Evolutionary conservation across 306 rosid species (phyloP), one percentile per base, ranked within the genome.

Genomic region (Potentilla sterilis): DNA sequence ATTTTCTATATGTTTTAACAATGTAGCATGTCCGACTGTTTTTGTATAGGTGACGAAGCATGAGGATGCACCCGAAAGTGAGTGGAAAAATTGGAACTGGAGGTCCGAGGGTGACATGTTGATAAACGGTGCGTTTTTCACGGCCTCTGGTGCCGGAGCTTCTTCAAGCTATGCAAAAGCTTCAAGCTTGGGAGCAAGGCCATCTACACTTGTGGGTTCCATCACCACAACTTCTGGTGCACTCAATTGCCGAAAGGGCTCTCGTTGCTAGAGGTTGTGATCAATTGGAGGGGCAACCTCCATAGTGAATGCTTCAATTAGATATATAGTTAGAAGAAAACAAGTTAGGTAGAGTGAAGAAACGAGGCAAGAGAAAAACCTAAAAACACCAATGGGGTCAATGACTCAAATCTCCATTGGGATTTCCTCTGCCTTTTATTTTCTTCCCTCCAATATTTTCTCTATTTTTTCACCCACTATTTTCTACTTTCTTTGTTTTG

Each of bases 41-140:
- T 28, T 66, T 52, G 70, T 64, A 52, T 67, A 94, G 98, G 98
- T 95, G 82, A 95, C 99, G 11, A 95, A 95, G 73, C 94, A 92
- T 35, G 99, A 95, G 87, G 99, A 95, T 83, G 99, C 99, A 7
- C 87, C 96, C 0, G 92, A 92, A 79, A 80, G 82, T 79, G 93
- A 90, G 19, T 95, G 99, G 98, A 86, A 22, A 80, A 64, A 59
- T 40, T 95, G 98, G 98, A 92, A 95, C 43, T 95, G 98, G 98
- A 89, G 99, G 64, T 90, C 97, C 2, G 99, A 86, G 57, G 97
- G 97, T 0, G 99, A 95, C 65, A 8, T 92, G 66, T 0, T 95
- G 76, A 6, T 89, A n/a, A 95, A 95, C 65, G 99, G 97, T 70
- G 99, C 99, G 5, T 95, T 81, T 84, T 95, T 95, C 70, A 95